Evolutionary conservation across 2,329 filamentous ascomycete genomes (phyloP).

Genomic region (Microthyrium microscopicum): DNA sequence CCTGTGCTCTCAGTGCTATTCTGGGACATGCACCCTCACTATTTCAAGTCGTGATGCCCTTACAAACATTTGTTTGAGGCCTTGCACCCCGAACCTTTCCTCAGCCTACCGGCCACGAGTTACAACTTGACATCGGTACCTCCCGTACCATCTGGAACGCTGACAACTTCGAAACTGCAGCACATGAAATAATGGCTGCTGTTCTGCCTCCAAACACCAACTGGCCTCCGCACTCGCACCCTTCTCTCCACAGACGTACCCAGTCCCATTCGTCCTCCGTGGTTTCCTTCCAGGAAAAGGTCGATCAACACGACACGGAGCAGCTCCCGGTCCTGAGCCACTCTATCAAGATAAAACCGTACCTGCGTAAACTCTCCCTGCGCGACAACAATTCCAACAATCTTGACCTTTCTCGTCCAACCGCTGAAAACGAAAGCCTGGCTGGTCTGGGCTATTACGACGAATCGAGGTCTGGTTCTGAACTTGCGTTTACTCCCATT

Average conservation of each 20-base stretch:
- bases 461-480: slow-evolving; percentile 23
- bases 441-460: slow-evolving; percentile 39
- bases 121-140: too few species aligned
- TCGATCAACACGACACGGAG: too few species aligned
- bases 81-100: too few species aligned
- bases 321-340: slow-evolving; percentile 14
- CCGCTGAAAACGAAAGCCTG: slow-evolving; percentile 35
- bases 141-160: too few species aligned
- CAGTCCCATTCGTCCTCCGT: slow-evolving; percentile 10
- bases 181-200: too few species aligned
- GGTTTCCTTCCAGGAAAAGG: too few species aligned
- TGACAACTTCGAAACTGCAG: too few species aligned
- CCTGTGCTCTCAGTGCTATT: too few species aligned
- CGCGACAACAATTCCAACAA: slow-evolving; percentile 27
- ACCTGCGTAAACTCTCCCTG: slow-evolving; percentile 35
- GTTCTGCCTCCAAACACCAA: not conserved
- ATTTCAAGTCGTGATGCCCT: too few species aligned
- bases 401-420: slow-evolving; percentile 38
- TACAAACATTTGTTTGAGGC: too few species aligned
- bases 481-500: slow-evolving; percentile 24
- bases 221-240: slow-evolving; percentile 3
- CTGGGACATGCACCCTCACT: too few species aligned
- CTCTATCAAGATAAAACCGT: slow-evolving; percentile 40
- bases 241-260: slow-evolving; percentile 6
- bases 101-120: too few species aligned